Conservation (phyloP, 2,329 filamentous ascomycete species). For the Aspergillus ochraceus region DNA sequence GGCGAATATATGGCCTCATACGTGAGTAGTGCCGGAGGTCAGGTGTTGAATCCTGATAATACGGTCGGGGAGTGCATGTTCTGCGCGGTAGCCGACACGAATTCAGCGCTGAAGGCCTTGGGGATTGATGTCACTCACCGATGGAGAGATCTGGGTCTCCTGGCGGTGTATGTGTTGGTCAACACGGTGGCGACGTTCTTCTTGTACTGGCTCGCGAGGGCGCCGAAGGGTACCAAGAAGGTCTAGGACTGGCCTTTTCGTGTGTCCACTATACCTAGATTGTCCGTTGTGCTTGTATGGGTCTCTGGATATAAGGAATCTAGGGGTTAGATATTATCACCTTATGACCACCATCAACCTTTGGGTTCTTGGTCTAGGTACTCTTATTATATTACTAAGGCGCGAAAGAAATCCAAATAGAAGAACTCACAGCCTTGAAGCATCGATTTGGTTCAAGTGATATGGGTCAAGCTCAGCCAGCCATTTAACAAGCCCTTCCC, state of each 20-base stretch:
- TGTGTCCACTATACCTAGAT: no score
- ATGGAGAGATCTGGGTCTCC: conserved; percentile 70
- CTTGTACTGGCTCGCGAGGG: conserved; percentile 64
- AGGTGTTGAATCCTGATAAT: conserved; percentile 45
- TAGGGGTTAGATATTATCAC: no score
- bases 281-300: no score
- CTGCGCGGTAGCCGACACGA: conserved; percentile 48
- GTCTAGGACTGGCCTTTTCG: conserved; percentile 6
- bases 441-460: no score
- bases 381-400: no score
- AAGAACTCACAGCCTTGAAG: no score
- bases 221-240: conserved; percentile 43
- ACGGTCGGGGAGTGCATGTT: conserved; percentile 49
- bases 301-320: no score
- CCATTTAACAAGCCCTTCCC: no score
- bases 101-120: conserved; percentile 48
- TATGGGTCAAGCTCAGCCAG: no score
- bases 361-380: no score
- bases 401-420: no score
- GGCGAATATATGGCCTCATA: conserved; percentile 48
- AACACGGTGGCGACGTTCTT: conserved; percentile 60
- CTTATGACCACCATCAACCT: no score
- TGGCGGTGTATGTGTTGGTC: conserved; percentile 67
- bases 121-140: conserved; percentile 47
- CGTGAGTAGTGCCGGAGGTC: conserved; percentile 38